Conservation (phyloP, 768 basidiomycete species). For the Lentinula guzmanii region DNA sequence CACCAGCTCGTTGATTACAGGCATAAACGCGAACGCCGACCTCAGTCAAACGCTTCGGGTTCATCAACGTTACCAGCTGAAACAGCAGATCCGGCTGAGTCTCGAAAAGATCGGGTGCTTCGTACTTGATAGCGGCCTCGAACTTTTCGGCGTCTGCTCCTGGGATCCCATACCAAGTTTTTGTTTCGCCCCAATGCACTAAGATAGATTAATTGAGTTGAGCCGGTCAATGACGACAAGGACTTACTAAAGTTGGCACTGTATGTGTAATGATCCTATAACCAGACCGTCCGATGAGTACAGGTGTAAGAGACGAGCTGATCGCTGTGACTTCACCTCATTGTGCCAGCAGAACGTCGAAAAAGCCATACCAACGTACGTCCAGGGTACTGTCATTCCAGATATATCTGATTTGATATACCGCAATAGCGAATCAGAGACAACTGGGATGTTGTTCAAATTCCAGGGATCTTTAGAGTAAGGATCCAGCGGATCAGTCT, state of each 20-base stretch:
- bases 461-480: constrained; percentile 96
- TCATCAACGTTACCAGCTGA: constrained; percentile 97
- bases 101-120: constrained; percentile 97
- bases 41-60: constrained; percentile 77
- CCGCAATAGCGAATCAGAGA: constrained; percentile 87
- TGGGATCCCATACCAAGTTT: constrained; percentile 99
- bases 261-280: constrained; percentile 94
- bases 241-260: constrained; percentile 87
- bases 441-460: constrained; percentile 93
- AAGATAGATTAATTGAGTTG: constrained; percentile 11
- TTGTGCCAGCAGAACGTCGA: constrained; percentile 99
- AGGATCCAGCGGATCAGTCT: constrained; percentile 83
- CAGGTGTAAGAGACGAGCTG: background rate
- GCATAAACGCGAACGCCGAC: constrained; percentile 90
- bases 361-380: constrained; percentile 98
- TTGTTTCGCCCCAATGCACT: constrained; percentile 99
- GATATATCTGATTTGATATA: constrained; percentile 99
- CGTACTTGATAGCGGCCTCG: constrained; percentile 89
- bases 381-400: constrained; percentile 99
- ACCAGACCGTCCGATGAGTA: constrained; percentile 5
- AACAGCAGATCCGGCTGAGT: constrained; percentile 96
- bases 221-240: constrained; percentile 10
- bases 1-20: constrained; percentile 94
- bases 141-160: constrained; percentile 95
- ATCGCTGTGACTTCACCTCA: constrained; percentile 48